Base-by-base conservation (phyloP, 1,139 yeast species). In the Dujonia santamariae region DNA sequence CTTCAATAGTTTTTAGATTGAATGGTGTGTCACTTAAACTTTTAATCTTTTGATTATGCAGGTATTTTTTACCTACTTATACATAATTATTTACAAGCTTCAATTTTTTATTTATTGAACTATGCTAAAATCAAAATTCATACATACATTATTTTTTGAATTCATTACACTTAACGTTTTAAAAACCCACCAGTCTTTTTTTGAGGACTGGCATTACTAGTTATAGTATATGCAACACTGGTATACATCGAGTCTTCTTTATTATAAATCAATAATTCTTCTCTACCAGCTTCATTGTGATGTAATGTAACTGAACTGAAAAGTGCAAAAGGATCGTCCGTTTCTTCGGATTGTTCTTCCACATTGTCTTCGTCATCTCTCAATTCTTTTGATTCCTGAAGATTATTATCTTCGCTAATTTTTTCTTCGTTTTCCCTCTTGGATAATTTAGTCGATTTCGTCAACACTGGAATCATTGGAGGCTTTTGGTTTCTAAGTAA, bases 241-340 rank as follows among this genome's bases (percentile, higher is more conserved):
- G 87, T 82, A 47, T 76, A 77, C 7, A 78, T 59, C 21, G 73
- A 72, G 22, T 67, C 72, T 23, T 77, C 80, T 15, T 74, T 75
- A 30, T 46, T 47, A 44, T 69, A 75, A 3, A 64, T 51, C 50
- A 73, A 62, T 1, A 75, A 60, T 34, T 66, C 61, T 28, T 63
- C 69, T 19, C 54, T 57, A 14, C 48, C 50, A 27, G 61, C 67
- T 32, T 77, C 83, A 37, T 75, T 84, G 54, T 88, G 92, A 50
- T 87, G 87, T 50, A 92, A 67, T 3, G 96, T 86, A 48, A 92
- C 87, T 0, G 97, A 88, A 50, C 83, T 86, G 63, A 92, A 92
- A 49, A 80, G 80, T 36, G 79, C 83, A 59, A 92, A 92, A 12
- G 97, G 97, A 58, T 90, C 96, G 35, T 54, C 51, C 26, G 64